These are phyloP conservation scores for Filosporella fistucella DNA, from an alignment of 495 filamentous ascomycete genomes.

Conservation along the genomic window DNA sequence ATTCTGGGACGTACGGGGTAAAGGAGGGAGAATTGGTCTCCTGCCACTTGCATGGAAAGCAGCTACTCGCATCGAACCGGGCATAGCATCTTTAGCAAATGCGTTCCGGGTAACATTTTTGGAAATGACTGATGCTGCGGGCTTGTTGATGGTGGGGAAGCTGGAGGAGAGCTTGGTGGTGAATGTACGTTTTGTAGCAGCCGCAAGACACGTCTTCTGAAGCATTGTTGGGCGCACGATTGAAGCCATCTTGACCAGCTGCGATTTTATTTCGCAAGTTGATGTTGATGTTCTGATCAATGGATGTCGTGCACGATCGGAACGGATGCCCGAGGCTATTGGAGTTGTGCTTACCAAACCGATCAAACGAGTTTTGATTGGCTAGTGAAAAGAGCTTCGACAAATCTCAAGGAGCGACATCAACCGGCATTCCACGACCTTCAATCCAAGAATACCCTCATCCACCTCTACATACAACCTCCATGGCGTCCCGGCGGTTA, in stretches of 20 bases:
- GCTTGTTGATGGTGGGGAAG: constrained; percentile 25
- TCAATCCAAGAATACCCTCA: constrained; percentile 11
- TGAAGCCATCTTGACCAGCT: constrained; percentile 42
- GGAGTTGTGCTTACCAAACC: constrained; percentile 29
- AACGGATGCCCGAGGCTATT: constrained; percentile 45
- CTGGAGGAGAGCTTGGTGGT: constrained; percentile 21
- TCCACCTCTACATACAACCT: constrained; percentile 24
- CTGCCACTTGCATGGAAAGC: constrained; percentile 70
- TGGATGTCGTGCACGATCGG: too few relatives aligned
- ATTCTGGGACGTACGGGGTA: constrained; percentile 53
- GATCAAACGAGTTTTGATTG: constrained; percentile 31
- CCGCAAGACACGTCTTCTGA: constrained; percentile 38
- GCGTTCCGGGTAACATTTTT: constrained; percentile 24
- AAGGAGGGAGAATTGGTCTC: constrained; percentile 62
- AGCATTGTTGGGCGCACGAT: constrained; percentile 49
- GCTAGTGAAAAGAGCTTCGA: constrained; percentile 14
- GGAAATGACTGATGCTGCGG: constrained; percentile 25
- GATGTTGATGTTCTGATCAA: constrained; percentile 5
- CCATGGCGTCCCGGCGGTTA: constrained; percentile 93
- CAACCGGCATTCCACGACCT: constrained; percentile 16
- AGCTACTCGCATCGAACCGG: constrained; percentile 40
- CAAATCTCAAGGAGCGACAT: constrained; percentile 19
- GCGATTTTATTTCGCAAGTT: neutral
- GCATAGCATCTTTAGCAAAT: constrained; percentile 29
- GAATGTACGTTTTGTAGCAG: constrained; percentile 23